Percentiles rank a stretch among this genome's conserved stretches.
phyloP scores from a whole-genome alignment of 83 land plant genomes.

The Isoetes engelmannii region DNA sequence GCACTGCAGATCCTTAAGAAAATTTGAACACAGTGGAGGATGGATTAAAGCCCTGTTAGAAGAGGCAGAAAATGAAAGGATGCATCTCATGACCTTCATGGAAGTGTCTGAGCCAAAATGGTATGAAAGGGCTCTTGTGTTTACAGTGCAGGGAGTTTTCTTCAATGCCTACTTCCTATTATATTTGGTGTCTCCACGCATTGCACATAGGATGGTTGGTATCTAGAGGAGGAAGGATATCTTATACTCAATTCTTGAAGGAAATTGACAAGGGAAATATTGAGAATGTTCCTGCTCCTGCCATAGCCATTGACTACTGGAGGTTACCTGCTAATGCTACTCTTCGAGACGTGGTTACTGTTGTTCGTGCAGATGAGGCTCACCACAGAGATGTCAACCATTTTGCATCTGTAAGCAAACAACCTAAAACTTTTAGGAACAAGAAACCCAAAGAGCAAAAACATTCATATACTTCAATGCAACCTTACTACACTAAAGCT shows the following conservation, averaged over 20 bases:
- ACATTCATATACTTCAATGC: neutral
- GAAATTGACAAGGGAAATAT: conserved; percentile 70
- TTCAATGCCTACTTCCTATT: conserved; percentile 78
- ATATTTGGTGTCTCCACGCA: conserved; percentile 67
- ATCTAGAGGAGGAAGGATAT: conserved; percentile 93
- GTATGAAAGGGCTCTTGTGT: conserved; percentile 76
- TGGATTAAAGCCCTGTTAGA: conserved; percentile 90
- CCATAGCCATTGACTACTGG: conserved; percentile 98
- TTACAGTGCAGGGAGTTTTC: conserved; percentile 82
- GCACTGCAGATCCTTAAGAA: conserved; percentile 65
- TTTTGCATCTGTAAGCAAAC: conserved; percentile 70
- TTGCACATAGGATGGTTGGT: conserved; percentile 90
- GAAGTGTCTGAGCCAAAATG: conserved; percentile 83
- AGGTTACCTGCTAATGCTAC: conserved; percentile 61
- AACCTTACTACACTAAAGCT: neutral
- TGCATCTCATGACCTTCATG: conserved; percentile 98
- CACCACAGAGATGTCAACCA: conserved; percentile 97
- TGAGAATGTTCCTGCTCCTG: conserved; percentile 79
- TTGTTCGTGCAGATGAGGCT: conserved; percentile 94
- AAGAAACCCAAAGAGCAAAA: no score
- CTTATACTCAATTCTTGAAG: conserved; percentile 77
- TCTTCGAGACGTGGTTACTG: conserved; percentile 72
- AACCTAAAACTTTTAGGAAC: no score
- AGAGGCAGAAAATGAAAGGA: conserved; percentile 95
- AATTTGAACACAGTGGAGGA: conserved; percentile 90